Base-by-base conservation (phyloP, 441 rosid species). In the Eruca vesicaria region DNA sequence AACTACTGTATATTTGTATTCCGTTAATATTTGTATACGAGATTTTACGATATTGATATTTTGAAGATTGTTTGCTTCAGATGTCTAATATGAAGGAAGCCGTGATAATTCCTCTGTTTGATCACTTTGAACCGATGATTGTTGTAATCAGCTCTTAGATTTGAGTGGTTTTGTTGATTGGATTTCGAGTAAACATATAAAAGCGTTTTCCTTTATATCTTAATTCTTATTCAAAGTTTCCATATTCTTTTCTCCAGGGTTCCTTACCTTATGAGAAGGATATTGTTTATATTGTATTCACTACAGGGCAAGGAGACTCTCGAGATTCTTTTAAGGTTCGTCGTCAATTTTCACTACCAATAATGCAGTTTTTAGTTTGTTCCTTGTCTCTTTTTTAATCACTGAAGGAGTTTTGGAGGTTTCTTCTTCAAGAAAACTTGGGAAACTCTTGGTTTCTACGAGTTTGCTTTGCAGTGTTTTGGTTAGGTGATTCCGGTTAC, bases 241-340 rank as follows among this genome's bases (percentile, higher is more conserved):
- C 48, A 5, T 77, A 19, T 58, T 48, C 6, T 7, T 19, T 53
- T 4, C 50, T 69, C 68, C 93, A 95, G 99, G 80, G 81, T 77
- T 88, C 78, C 10, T 87, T 93, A 72, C 85, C 90, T 76, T 69
- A 65, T 6, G 86, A 86, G 79, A 88, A 86, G 43, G 69, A 80
- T 64, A 84, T 88, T 74, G 82, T 95, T 70, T 91, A 93, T 83
- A 90, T 91, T 62, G 97, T 84, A 69, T 93, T 97, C 29, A 95
- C 99, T 69, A 93, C 99, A 14, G 97, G 98, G 64, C 99, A 96
- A 83, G 98, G 98, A 73, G 99, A 91, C 76, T 26, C 88, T 21
- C 97, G 98, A 4, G 94, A 90, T 82, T 81, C 96, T 60, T 88
- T 96, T 82, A 91, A 89, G 95, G 97, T 93, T 62, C 33, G 48